These are phyloP conservation scores for Lepidium sativum DNA, from an alignment of 345 rosid species.

Conservation along the genomic window DNA sequence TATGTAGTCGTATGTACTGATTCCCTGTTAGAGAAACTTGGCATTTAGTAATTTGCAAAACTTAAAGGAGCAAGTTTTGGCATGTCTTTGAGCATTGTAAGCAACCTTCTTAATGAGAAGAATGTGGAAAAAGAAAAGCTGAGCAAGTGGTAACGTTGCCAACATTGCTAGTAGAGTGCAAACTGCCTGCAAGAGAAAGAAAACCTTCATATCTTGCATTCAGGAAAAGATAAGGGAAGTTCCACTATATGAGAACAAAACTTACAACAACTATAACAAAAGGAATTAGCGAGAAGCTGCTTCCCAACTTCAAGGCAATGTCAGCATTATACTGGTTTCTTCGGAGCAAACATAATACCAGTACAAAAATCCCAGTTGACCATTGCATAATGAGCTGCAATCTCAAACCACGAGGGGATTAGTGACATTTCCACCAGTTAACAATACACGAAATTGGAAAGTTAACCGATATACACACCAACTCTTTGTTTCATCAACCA, in stretches of 20 bases:
- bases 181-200: constrained; percentile 44
- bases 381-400: constrained; percentile 98
- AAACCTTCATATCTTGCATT: background rate
- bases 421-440: constrained; percentile 46
- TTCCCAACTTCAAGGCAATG: constrained; percentile 77
- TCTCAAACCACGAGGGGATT: constrained; percentile 51
- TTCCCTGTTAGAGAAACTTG: constrained; percentile 47
- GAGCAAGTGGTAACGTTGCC: constrained; percentile 90
- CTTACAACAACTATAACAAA: constrained; percentile 90
- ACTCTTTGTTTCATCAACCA: background rate
- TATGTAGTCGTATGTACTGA: constrained; percentile 95
- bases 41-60: background rate
- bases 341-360: constrained; percentile 69
- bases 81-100: background rate
- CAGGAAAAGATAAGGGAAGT: background rate
- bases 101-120: constrained; percentile 86
- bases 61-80: background rate
- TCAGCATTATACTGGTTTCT: constrained; percentile 58
- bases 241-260: background rate
- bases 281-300: constrained; percentile 91
- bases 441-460: constrained; percentile 34
- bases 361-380: constrained; percentile 77
- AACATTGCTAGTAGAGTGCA: constrained; percentile 92
- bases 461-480: background rate
- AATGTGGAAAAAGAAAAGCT: constrained; percentile 94